Conservation (phyloP, 2,329 filamentous ascomycete species). For the Emericellopsis cladophorae region DNA sequence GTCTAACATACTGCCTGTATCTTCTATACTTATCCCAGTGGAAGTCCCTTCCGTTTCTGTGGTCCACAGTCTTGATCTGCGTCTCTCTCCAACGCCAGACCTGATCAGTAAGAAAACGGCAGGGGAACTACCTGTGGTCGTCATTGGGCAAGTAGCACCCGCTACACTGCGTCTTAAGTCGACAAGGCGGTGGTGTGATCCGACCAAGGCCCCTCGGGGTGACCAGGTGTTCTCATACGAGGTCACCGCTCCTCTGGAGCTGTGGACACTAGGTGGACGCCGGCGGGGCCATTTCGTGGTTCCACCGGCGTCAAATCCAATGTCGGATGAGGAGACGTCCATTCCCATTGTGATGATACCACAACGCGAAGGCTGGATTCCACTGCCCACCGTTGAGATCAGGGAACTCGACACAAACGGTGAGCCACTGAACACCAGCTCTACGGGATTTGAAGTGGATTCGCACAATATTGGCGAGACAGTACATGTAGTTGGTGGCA, state of each 20-base stretch:
- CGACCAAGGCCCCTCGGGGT: slow-evolving; percentile 12
- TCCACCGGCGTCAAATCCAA: slow-evolving; percentile 15
- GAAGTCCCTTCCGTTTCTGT: slow-evolving; percentile 76
- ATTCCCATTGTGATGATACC: slow-evolving; percentile 70
- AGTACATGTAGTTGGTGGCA: slow-evolving; percentile 60
- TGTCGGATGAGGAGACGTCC: slow-evolving; percentile 33
- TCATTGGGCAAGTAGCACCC: slow-evolving; percentile 51
- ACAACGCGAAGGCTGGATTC: slow-evolving; percentile 62
- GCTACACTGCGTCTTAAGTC: slow-evolving; percentile 50
- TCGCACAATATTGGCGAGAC: slow-evolving; percentile 67
- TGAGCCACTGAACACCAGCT: slow-evolving; percentile 4
- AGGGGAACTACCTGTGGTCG: slow-evolving; percentile 30
- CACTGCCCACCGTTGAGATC: slow-evolving; percentile 70
- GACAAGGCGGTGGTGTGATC: slow-evolving; percentile 50
- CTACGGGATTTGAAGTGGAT: slow-evolving; percentile 59
- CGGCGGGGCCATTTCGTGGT: slow-evolving; percentile 67
- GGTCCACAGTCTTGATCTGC: slow-evolving; percentile 66
- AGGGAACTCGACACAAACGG: slow-evolving; percentile 37
- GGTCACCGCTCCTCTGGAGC: slow-evolving; percentile 57
- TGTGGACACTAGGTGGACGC: slow-evolving; percentile 77
- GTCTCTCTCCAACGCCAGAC: slow-evolving; percentile 27
- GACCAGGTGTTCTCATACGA: slow-evolving; percentile 73
- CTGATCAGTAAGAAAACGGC: slow-evolving; percentile 12
- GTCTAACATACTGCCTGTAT: slow-evolving; percentile 15
- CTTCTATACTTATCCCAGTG: slow-evolving; percentile 76